Conservation (phyloP, 805 yeast genomes). For the Hanseniaspora thailandica region DNA sequence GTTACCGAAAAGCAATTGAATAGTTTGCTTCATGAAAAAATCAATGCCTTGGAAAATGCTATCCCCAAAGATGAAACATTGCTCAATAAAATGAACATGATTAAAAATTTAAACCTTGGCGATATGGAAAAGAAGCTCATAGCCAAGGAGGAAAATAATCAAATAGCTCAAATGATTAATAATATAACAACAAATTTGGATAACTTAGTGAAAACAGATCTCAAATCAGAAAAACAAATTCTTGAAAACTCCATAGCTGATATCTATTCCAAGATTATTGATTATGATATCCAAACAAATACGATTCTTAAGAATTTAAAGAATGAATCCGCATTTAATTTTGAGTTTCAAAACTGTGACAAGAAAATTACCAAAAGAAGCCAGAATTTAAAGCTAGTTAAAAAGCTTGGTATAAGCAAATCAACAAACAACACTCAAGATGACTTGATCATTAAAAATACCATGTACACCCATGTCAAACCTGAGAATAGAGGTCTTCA, state of each 20-base stretch:
- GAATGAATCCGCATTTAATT: neutral
- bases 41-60: neutral
- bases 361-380: neutral
- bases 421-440: neutral
- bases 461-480: neutral
- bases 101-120: neutral
- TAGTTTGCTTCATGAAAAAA: neutral
- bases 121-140: neutral
- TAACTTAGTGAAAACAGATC: neutral
- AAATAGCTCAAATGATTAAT: neutral
- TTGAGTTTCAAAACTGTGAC: neutral
- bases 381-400: neutral
- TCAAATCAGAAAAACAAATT: neutral
- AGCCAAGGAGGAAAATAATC: neutral
- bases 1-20: conserved; percentile 6
- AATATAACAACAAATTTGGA: neutral
- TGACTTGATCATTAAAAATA: neutral
- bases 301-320: neutral
- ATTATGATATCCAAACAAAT: neutral
- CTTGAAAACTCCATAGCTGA: neutral
- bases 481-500: neutral
- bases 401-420: neutral
- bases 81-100: neutral
- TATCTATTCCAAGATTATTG: conserved; percentile 3
- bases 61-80: neutral